A percentile compares a stretch with the other conserved stretches of the same genome.
Conservation (phyloP, 192 early-diverging fungal genomes). For the Pilobolus umbonatus region DNA sequence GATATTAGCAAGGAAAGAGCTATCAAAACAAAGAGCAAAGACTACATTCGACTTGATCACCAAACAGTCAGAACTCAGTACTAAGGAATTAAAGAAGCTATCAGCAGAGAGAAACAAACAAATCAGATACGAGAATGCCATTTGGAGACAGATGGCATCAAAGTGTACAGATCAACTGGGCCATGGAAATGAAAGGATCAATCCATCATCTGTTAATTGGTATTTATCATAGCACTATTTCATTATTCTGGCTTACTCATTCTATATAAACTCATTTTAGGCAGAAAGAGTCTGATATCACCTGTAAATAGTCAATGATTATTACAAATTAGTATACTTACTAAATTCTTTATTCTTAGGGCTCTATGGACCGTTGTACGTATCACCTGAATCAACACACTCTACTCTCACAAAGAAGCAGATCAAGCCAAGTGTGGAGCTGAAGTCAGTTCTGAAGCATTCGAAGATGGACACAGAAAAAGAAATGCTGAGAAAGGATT, state of each 20-base stretch:
- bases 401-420: too few species aligned
- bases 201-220: conserved; percentile 36
- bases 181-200: conserved; percentile 4
- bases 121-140: conserved; percentile 32
- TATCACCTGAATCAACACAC: not conserved
- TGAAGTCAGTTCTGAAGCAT: not conserved
- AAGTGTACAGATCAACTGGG: conserved; percentile 17
- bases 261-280: conserved; percentile 2
- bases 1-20: conserved; percentile 17
- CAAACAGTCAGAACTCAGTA: not conserved
- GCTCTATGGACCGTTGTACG: conserved; percentile 27
- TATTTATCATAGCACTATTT: conserved; percentile 13
- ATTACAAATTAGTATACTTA: not conserved
- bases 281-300: conserved; percentile 40
- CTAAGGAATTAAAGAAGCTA: conserved; percentile 7
- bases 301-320: conserved; percentile 18
- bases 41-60: conserved; percentile 2
- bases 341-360: conserved; percentile 1
- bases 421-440: too few species aligned
- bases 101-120: conserved; percentile 20
- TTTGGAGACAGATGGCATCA: conserved; percentile 37
- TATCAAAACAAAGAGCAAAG: conserved; percentile 9
- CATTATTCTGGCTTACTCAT: not conserved
- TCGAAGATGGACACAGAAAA: not conserved
- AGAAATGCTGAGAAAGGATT: not conserved